These are phyloP conservation scores for Lotus japonicus DNA, from an alignment of 306 rosid species.

Conservation along the genomic window DNA sequence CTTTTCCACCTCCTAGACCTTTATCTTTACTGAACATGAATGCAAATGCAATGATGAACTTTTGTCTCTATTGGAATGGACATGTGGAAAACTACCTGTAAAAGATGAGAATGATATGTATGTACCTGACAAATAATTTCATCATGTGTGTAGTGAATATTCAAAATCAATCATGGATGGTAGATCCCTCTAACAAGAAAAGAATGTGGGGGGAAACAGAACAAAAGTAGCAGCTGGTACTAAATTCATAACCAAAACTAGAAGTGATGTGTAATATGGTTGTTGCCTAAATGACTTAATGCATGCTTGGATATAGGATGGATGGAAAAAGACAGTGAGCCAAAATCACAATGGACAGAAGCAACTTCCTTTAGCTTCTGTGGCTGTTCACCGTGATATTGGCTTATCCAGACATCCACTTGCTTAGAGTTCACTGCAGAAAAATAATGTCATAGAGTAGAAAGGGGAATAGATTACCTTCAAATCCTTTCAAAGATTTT, in stretches of 20 bases:
- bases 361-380: too few relatives aligned
- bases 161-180: conserved; percentile 23
- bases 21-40: not conserved
- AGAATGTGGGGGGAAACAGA: not conserved
- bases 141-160: conserved; percentile 14
- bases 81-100: not conserved
- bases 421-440: not conserved
- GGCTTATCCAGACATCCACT: not conserved
- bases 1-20: not conserved
- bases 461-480: conserved; percentile 43
- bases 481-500: conserved; percentile 77
- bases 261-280: not conserved
- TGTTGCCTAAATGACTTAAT: not conserved
- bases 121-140: conserved; percentile 1
- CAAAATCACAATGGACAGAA: too few relatives aligned
- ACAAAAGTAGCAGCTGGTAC: conserved; percentile 6
- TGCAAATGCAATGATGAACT: conserved; percentile 26
- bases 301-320: too few relatives aligned
- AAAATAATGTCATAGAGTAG: not conserved
- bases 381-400: too few relatives aligned
- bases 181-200: conserved; percentile 23
- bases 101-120: conserved; percentile 12
- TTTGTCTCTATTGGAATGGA: conserved; percentile 21
- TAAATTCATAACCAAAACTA: not conserved
- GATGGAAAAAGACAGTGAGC: too few relatives aligned